Evolutionary conservation across 345 rosid species (phyloP).

Genomic region (Citrus medica): DNA sequence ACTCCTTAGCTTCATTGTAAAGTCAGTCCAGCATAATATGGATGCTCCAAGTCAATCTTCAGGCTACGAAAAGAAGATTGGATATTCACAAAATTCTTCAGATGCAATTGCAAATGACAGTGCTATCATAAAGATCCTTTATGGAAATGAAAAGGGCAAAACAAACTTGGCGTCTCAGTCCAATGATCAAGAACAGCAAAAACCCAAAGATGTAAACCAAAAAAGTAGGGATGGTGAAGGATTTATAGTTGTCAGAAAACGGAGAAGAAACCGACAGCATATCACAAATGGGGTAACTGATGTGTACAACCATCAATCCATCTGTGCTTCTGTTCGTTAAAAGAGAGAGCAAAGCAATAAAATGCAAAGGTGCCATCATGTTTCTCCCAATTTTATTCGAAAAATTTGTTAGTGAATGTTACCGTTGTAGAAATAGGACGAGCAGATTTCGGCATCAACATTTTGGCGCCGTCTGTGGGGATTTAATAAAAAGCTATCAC

Average conservation of each 20-base stretch:
- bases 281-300: conserved; percentile 37
- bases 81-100: conserved; percentile 29
- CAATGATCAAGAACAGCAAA: not conserved
- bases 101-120: conserved; percentile 52
- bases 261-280: conserved; percentile 57
- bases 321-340: conserved; percentile 54
- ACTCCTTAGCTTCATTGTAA: no score
- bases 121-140: conserved; percentile 45
- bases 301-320: conserved; percentile 60
- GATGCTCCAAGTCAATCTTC: conserved; percentile 28
- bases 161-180: conserved; percentile 13
- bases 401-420: no score
- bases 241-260: conserved; percentile 1
- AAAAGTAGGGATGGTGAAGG: no score
- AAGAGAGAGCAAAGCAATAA: not conserved
- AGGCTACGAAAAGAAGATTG: conserved; percentile 24
- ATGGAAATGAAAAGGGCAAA: conserved; percentile 38
- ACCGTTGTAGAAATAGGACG: no score
- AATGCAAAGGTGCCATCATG: not conserved
- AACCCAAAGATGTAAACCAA: no score
- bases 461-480: no score
- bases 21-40: conserved; percentile 26
- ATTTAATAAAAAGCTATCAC: no score
- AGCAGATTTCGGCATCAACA: no score
- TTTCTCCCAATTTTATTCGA: not conserved